These are phyloP conservation scores for Monascus ruber DNA, from an alignment of 2,329 filamentous ascomycete species.

Conservation along the genomic window DNA sequence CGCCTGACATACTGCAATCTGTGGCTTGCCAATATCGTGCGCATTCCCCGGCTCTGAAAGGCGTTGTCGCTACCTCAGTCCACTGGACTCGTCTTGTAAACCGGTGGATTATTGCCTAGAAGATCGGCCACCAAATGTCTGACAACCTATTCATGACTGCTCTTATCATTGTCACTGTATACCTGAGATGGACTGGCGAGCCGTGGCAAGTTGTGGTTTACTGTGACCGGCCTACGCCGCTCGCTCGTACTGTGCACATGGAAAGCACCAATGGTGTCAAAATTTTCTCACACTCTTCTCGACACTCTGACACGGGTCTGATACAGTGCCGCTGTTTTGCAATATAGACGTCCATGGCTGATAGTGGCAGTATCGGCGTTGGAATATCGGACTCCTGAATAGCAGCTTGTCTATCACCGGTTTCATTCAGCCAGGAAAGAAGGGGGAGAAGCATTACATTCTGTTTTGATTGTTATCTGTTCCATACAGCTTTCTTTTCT, in stretches of 20 bases:
- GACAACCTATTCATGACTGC: no score
- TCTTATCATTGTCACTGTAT: no score
- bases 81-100: constrained; percentile 17
- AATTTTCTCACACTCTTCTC: no score
- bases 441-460: no score
- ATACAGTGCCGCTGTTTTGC: background rate
- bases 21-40: constrained; percentile 13
- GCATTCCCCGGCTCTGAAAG: constrained; percentile 9
- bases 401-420: background rate
- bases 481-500: no score
- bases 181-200: no score
- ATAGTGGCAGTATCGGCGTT: background rate
- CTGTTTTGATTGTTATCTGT: no score
- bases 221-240: no score
- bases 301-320: no score
- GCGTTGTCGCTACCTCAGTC: constrained; percentile 7
- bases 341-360: background rate
- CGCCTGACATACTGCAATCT: constrained; percentile 21
- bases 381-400: background rate
- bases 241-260: no score
- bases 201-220: no score
- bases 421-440: background rate
- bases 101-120: constrained; percentile 14
- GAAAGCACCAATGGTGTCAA: no score
- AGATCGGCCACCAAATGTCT: constrained; percentile 1